These are phyloP conservation scores for Eutrema yunnanense DNA, from an alignment of 345 rosid genomes.

Conservation along the genomic window DNA sequence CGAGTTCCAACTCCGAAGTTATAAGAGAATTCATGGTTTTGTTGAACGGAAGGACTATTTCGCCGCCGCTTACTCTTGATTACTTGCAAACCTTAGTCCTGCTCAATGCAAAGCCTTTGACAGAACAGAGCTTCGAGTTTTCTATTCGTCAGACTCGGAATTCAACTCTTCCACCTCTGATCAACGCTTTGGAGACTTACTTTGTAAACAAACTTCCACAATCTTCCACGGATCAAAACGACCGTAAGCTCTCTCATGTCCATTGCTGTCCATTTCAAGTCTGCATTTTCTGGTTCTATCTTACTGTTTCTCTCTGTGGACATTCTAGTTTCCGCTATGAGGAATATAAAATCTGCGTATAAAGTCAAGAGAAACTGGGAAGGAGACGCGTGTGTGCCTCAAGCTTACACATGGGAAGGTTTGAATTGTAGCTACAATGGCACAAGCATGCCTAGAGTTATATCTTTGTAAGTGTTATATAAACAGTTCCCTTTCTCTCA, in stretches of 20 bases:
- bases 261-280: neutral
- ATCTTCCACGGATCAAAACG: slow-evolving; percentile 19
- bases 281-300: neutral
- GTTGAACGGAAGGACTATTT: neutral
- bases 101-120: neutral
- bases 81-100: slow-evolving; percentile 3
- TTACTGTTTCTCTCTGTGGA: neutral
- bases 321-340: slow-evolving; percentile 35
- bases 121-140: neutral
- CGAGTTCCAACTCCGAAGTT: neutral
- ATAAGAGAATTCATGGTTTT: slow-evolving; percentile 23
- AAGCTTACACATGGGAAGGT: slow-evolving; percentile 40
- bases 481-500: neutral
- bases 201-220: slow-evolving; percentile 12
- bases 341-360: slow-evolving; percentile 35
- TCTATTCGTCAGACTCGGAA: slow-evolving; percentile 6
- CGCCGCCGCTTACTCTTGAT: neutral
- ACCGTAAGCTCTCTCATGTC: slow-evolving; percentile 27
- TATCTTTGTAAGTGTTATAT: slow-evolving; percentile 34
- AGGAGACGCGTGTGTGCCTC: slow-evolving; percentile 43
- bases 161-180: slow-evolving; percentile 36
- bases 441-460: slow-evolving; percentile 31
- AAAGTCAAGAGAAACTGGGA: slow-evolving; percentile 42
- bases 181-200: slow-evolving; percentile 39
- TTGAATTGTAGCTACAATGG: slow-evolving; percentile 36